Conservation (phyloP, 148 eudicot genomes). For the Gaultheria prostrata region DNA sequence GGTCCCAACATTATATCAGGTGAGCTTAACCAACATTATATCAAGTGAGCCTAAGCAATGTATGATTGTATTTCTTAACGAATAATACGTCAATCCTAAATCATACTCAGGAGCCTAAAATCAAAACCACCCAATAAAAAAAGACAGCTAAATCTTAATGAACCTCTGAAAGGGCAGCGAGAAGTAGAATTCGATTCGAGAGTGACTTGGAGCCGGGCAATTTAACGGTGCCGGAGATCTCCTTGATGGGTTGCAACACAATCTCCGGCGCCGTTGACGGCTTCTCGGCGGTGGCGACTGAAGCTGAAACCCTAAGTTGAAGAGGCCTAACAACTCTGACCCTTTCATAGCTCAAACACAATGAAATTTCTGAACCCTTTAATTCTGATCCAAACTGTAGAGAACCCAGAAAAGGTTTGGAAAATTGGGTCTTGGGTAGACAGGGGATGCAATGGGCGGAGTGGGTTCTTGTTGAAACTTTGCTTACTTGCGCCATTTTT, state of each 20-base stretch:
- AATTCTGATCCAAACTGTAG: conserved; percentile 40
- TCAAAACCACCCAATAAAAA: background rate
- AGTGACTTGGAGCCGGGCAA: conserved; percentile 90
- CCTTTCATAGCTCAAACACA: conserved; percentile 36
- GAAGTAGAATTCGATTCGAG: conserved; percentile 49
- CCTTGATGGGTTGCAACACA: conserved; percentile 81
- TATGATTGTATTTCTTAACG: too few relatives aligned
- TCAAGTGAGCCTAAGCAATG: too few relatives aligned
- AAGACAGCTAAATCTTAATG: background rate
- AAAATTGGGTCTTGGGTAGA: conserved; percentile 33
- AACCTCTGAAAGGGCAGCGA: conserved; percentile 96
- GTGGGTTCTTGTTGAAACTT: conserved; percentile 34
- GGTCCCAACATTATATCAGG: too few relatives aligned
- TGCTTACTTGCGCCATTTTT: conserved; percentile 61
- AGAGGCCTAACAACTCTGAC: conserved; percentile 15
- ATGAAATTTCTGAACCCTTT: conserved; percentile 26
- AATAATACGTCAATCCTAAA: background rate
- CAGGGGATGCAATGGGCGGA: conserved; percentile 21
- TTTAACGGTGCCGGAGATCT: conserved; percentile 81
- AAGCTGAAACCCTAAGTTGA: conserved; percentile 46
- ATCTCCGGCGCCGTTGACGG: conserved; percentile 71
- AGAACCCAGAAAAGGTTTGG: conserved; percentile 23
- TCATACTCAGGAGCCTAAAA: background rate
- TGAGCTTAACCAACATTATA: too few relatives aligned
- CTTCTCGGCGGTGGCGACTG: conserved; percentile 67